Evolutionary conservation across 2,329 filamentous ascomycete genomes (phyloP).

Genomic region (Ophiostoma novo-ulmi): DNA sequence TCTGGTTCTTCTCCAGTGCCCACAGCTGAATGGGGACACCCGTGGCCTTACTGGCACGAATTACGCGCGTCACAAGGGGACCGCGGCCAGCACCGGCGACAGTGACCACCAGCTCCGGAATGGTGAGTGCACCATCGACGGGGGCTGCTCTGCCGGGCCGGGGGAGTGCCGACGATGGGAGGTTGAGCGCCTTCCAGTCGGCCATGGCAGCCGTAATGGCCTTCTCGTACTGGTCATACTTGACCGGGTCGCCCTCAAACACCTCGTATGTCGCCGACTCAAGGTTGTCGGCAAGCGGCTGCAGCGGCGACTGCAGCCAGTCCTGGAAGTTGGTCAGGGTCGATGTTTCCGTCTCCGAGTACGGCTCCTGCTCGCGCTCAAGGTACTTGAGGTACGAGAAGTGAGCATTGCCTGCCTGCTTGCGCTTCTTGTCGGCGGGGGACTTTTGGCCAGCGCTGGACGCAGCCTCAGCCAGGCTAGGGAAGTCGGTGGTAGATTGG

Average conservation of each 20-base stretch:
- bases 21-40: slow-evolving; percentile 78
- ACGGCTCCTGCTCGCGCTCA: slow-evolving; percentile 70
- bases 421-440: slow-evolving; percentile 41
- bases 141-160: slow-evolving; percentile 48
- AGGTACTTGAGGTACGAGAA: slow-evolving; percentile 79
- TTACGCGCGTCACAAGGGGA: slow-evolving; percentile 79
- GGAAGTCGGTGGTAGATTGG: slow-evolving; percentile 46
- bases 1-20: slow-evolving; percentile 97
- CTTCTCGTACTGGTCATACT: slow-evolving; percentile 91
- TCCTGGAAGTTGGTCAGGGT: slow-evolving; percentile 68
- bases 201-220: slow-evolving; percentile 74
- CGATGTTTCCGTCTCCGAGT: slow-evolving; percentile 46
- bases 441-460: slow-evolving; percentile 34
- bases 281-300: slow-evolving; percentile 91
- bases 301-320: slow-evolving; percentile 89
- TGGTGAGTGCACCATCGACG: slow-evolving; percentile 22
- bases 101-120: slow-evolving; percentile 63
- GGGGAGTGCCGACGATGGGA: slow-evolving; percentile 63
- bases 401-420: slow-evolving; percentile 41
- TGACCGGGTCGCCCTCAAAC: slow-evolving; percentile 96
- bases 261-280: slow-evolving; percentile 98
- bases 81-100: slow-evolving; percentile 92
- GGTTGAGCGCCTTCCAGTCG: slow-evolving; percentile 69
- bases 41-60: slow-evolving; percentile 71
- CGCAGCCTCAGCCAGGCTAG: slow-evolving; percentile 63